Evolutionary conservation across 768 basidiomycete genomes (phyloP), one percentile per base, ranked within the genome.

Genomic region (Mycena vulgaris): DNA sequence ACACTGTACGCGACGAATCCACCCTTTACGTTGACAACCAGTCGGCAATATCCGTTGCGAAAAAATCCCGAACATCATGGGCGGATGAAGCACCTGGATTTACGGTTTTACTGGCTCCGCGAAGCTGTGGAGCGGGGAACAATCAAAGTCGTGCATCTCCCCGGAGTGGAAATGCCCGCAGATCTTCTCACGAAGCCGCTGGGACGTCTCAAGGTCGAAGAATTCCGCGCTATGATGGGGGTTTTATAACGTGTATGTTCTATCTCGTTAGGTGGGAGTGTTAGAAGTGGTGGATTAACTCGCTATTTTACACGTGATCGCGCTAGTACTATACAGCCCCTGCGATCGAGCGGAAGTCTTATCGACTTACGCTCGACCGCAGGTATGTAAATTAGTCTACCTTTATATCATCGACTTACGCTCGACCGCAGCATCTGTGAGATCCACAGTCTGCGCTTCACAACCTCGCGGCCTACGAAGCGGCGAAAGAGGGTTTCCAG

Each of bases 21-120:
- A 40, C 61, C 27, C 68, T 80, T 3, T 63, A 58, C 52, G 62
- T 80, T 31, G 78, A 81, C 72, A 80, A 77, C 68, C 68, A 78
- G 52, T 80, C 48, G 13, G 48, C 48, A 8, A 49, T 49, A 7
- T 25, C 48, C 5, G 25, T 49, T 25, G 48, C 48, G 23, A 49
- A 49, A n/a, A 14, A 49, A 49, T 28, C 48, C 48, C 5, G 48
- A 49, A 13, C 48, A 49, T 79, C 53, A 55, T 31, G 53, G 53
- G 19, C 31, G 53, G 2, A 55, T 55, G 53, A 55, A 55, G 25
- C 53, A 55, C 31, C 21, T 55, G 35, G 53, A 55, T 31, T 16
- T 53, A 33, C 53, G 53, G 31, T 55, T 55, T 17, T 55, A 55
- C 53, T 55, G 53, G 53, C 53, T 55, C 10, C 53, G 31, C 25